Evolutionary conservation across 306 rosid genomes (phyloP).

Genomic region (Fragaria vesca): DNA sequence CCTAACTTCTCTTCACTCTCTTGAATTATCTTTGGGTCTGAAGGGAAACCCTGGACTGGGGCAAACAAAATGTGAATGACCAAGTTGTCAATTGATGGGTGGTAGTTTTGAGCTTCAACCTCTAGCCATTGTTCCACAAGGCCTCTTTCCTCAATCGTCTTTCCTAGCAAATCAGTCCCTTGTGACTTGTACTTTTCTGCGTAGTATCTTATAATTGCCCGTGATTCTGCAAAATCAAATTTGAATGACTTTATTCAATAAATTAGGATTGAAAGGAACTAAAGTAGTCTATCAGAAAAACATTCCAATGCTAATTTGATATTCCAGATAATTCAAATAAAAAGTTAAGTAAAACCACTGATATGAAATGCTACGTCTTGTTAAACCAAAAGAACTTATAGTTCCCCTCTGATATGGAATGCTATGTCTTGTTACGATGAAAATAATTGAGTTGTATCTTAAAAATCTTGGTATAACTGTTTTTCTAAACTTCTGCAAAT

Average conservation of each 20-base stretch:
- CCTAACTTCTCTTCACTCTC: conserved; percentile 48
- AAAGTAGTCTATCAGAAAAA: background rate
- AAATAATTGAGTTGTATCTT: background rate
- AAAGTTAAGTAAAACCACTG: background rate
- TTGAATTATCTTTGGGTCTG: conserved; percentile 41
- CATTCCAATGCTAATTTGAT: background rate
- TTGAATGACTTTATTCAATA: background rate
- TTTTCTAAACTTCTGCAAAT: background rate
- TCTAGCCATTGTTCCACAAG: conserved; percentile 58
- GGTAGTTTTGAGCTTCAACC: conserved; percentile 42
- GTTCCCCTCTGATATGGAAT: background rate
- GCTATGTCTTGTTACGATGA: background rate
- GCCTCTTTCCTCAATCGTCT: conserved; percentile 48
- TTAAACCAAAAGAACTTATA: background rate
- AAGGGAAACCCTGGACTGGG: background rate
- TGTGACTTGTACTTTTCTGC: conserved; percentile 47
- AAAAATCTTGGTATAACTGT: background rate
- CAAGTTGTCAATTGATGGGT: conserved; percentile 26
- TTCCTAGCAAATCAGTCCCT: conserved; percentile 45
- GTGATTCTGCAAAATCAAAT: conserved; percentile 39
- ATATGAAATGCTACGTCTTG: background rate
- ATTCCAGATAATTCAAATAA: no score
- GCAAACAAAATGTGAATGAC: conserved; percentile 24
- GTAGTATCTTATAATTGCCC: conserved; percentile 47
- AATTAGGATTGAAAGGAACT: background rate